Base-by-base conservation (phyloP, 805 yeast genomes). In the Ogataea henricii region DNA sequence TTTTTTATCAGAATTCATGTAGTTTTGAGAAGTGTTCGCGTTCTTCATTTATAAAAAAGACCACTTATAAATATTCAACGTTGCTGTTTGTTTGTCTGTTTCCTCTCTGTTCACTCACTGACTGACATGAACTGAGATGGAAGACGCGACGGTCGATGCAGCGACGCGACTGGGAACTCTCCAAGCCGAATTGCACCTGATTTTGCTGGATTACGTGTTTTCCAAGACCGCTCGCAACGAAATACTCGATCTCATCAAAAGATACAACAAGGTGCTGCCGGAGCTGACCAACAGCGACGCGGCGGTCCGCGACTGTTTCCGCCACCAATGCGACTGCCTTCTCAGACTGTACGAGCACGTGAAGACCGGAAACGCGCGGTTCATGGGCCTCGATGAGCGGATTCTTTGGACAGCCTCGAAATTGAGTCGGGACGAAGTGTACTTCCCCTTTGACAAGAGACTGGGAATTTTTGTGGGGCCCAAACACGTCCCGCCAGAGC, bases 391-490 rank as follows among this genome's bases (percentile, higher is more conserved):
- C 10, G 52, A 56, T 33, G 56, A 55, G 8, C 56, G 53, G 29
- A 30, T 61, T 12, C 21, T 34, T 8, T 62, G 65, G 65, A 54
- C 58, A 13, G 48, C 54, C 17, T 63, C 67, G 8, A 52, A 37
- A 26, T 5, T 43, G 6, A 17, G 34, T 9, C 20, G 16, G 7
- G 21, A 18, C 9, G 25, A 23, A 4, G 35, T 40, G 2, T 49
- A 48, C 23, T 52, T 47, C 14, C 47, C 38, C 20, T 46, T 45
- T 20, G 48, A 45, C 37, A 41, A 45, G 14, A 17, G 40, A 10
- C 17, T 50, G 6, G 54, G 52, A 3, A 46, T 52, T 4, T 47
- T 51, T 40, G 43, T 53, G 13, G 55, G 47, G 6, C 17, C 43
- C 20, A 5, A 35, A n/a, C 9, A 25, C 20, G 29, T 21, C 14